Conservation (phyloP, 2,329 filamentous ascomycete genomes). For the Tolypocladium nubicola region DNA sequence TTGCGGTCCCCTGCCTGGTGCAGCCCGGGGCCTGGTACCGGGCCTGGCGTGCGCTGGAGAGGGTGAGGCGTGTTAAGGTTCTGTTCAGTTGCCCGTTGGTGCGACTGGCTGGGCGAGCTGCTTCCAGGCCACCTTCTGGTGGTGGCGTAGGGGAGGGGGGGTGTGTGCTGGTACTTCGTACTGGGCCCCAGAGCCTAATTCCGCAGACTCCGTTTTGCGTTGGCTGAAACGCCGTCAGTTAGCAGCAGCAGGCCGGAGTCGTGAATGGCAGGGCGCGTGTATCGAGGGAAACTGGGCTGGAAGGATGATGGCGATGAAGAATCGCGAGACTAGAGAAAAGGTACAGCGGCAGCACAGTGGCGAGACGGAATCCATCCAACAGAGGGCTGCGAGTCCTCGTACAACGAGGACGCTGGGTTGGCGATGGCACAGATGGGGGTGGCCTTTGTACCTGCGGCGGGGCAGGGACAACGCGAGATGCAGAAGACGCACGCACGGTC, state of each 20-base stretch:
- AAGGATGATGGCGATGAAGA: neutral
- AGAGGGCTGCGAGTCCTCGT: neutral
- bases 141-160: neutral
- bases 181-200: constrained; percentile 1
- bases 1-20: neutral
- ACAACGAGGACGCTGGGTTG: neutral
- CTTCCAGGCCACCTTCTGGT: neutral
- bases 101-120: neutral
- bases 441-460: neutral
- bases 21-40: neutral
- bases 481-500: neutral
- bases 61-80: neutral
- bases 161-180: neutral
- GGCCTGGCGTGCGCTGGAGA: neutral
- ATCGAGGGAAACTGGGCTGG: no score
- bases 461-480: neutral
- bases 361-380: neutral
- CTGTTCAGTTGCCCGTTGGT: neutral
- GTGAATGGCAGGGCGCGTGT: neutral
- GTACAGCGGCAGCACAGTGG: neutral
- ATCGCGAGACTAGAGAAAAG: neutral
- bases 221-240: constrained; percentile 8
- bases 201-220: constrained; percentile 1
- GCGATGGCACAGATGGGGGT: neutral
- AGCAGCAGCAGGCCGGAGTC: neutral